Evolutionary conservation across 306 rosid species (phyloP).

Genomic region (Prunus kanzakura): DNA sequence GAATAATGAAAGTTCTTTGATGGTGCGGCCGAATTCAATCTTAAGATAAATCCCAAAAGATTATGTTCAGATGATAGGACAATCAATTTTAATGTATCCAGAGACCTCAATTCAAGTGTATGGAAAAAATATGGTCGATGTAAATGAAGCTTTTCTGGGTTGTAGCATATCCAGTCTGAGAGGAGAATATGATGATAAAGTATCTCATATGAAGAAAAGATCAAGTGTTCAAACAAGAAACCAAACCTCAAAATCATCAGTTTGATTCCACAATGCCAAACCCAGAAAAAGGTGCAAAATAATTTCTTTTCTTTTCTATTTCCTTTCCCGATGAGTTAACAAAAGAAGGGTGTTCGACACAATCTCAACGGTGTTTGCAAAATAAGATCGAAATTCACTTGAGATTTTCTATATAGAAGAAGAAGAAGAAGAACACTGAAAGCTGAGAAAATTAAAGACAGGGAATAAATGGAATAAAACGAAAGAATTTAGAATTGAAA

Average conservation of each 20-base stretch:
- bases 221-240: background rate
- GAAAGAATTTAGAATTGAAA: slow-evolving; percentile 4
- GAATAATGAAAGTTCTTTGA: background rate
- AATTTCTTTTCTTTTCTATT: background rate
- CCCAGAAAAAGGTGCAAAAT: background rate
- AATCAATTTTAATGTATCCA: background rate
- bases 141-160: background rate
- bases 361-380: slow-evolving; percentile 1
- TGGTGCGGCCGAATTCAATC: background rate
- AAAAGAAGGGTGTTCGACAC: background rate
- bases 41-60: too few relatives aligned
- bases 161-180: background rate
- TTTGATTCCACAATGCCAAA: background rate
- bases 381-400: background rate
- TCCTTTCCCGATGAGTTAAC: background rate
- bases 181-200: background rate
- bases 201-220: background rate
- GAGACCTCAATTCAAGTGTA: background rate
- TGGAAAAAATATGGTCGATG: background rate
- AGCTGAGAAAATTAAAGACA: slow-evolving; percentile 1
- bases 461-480: slow-evolving; percentile 6
- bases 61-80: background rate
- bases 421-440: slow-evolving; percentile 6
- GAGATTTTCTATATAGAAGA: slow-evolving; percentile 6
- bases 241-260: background rate